phyloP scores from a whole-genome alignment of 2,329 filamentous ascomycete genomes.

The Pseudogymnoascus sp. region DNA sequence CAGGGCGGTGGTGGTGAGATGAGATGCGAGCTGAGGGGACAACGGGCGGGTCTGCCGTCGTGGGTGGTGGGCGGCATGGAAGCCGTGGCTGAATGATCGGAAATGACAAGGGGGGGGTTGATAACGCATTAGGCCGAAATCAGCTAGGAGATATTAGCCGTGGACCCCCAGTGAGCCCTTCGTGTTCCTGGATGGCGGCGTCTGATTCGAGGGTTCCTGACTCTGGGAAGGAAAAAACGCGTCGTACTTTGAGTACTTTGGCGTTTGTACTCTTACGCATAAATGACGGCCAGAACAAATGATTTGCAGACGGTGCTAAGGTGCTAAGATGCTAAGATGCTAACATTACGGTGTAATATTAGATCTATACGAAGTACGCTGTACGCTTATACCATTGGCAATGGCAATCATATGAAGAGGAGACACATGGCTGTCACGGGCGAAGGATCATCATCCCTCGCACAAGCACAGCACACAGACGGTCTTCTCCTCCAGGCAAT shows the following conservation, averaged over 20 bases:
- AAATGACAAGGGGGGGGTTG: conserved; percentile 3
- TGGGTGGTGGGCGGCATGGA: neutral
- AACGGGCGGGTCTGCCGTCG: conserved; percentile 3
- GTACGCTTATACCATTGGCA: neutral
- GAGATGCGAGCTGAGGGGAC: conserved; percentile 2
- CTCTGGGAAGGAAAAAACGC: neutral
- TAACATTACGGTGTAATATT: neutral
- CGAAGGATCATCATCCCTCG: neutral
- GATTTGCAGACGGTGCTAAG: neutral
- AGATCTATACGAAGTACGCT: conserved; percentile 3
- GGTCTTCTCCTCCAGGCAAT: neutral
- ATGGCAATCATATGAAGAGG: conserved; percentile 4
- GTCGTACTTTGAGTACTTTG: neutral
- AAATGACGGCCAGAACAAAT: neutral
- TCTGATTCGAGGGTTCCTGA: conserved; percentile 8
- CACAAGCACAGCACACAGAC: neutral
- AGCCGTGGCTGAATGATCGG: conserved; percentile 8
- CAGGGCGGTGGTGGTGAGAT: conserved; percentile 1
- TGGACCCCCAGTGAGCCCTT: conserved; percentile 10
- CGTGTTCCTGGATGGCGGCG: neutral
- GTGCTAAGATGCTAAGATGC: too few relatives aligned
- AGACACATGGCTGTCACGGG: conserved; percentile 4
- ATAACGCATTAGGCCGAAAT: conserved; percentile 8
- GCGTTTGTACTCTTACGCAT: neutral
- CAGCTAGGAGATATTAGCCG: conserved; percentile 1